Conservation (phyloP, 805 yeast species). For the Candida lessepsii region DNA sequence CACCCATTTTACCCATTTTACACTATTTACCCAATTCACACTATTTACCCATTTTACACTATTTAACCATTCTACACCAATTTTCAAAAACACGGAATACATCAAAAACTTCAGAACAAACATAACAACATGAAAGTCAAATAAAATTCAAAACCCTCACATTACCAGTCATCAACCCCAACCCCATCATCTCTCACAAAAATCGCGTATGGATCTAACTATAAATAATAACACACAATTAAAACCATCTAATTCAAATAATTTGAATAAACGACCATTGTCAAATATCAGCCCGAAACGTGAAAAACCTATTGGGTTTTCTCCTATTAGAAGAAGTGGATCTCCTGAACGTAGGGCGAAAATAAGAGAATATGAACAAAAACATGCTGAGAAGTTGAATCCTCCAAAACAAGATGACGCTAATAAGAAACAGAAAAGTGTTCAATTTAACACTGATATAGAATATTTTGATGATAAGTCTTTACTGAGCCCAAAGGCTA, state of each 20-base stretch:
- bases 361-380: constrained; percentile 28
- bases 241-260: constrained; percentile 1
- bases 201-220: constrained; percentile 2
- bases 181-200: background rate
- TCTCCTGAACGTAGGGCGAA: constrained; percentile 33
- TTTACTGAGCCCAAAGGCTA: constrained; percentile 4
- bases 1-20: no score
- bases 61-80: no score
- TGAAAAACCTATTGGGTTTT: constrained; percentile 9
- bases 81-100: no score
- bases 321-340: constrained; percentile 33
- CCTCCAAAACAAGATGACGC: no score
- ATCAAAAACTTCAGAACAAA: no score
- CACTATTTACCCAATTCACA: no score
- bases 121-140: no score
- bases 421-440: constrained; percentile 12
- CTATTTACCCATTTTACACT: no score
- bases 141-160: no score
- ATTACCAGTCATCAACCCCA: no score
- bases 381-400: constrained; percentile 10
- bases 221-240: constrained; percentile 3
- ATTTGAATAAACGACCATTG: background rate
- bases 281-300: background rate
- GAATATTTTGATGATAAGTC: constrained; percentile 10
- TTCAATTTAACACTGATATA: constrained; percentile 13